phyloP scores from a whole-genome alignment of 306 rosid species.

The Cicer arietinum region DNA sequence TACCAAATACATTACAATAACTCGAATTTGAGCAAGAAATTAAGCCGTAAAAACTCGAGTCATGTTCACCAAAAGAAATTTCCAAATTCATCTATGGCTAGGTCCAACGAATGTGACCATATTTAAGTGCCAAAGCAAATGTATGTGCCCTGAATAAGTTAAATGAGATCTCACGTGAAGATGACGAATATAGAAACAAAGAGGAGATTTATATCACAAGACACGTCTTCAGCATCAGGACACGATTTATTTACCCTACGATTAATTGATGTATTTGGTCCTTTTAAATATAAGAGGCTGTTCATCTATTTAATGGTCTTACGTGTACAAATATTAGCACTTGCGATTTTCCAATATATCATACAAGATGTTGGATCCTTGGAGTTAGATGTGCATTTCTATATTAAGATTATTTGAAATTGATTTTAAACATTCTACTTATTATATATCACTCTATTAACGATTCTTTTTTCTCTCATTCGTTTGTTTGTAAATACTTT shows the following conservation, averaged over 20 bases:
- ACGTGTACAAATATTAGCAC: constrained; percentile 25
- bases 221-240: neutral
- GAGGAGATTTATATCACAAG: constrained; percentile 34
- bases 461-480: too few relatives aligned
- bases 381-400: constrained; percentile 15
- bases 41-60: too few relatives aligned
- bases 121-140: constrained; percentile 27
- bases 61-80: neutral
- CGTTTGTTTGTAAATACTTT: too few relatives aligned
- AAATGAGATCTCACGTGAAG: constrained; percentile 41
- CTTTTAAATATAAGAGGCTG: constrained; percentile 10
- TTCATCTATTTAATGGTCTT: constrained; percentile 6
- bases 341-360: constrained; percentile 10
- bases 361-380: constrained; percentile 28
- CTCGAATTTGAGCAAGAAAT: neutral
- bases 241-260: constrained; percentile 15
- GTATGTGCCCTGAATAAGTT: constrained; percentile 8
- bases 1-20: neutral
- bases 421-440: too few relatives aligned
- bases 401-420: too few relatives aligned
- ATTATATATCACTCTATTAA: too few relatives aligned
- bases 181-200: constrained; percentile 12
- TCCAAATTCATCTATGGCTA: neutral
- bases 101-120: constrained; percentile 34
- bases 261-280: constrained; percentile 35